phyloP scores from a whole-genome alignment of 192 early-diverging fungal species.

The Gonapodya sp. region DNA sequence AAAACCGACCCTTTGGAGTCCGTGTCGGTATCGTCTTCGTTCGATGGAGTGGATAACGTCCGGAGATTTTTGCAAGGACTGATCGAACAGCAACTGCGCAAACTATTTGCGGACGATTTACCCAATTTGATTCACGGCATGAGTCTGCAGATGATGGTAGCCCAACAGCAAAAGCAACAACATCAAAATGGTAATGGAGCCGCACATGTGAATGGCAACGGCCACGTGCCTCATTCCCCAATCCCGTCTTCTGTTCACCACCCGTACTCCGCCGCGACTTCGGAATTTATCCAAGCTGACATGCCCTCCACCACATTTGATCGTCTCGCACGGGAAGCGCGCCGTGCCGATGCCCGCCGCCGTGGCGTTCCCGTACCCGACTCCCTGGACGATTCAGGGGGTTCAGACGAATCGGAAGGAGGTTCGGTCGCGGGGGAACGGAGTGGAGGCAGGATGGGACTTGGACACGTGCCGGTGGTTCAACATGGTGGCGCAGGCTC shows the following conservation, averaged over 20 bases:
- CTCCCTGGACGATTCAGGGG: neutral
- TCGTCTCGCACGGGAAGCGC: neutral
- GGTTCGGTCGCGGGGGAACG: neutral
- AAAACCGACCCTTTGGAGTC: constrained; percentile 94
- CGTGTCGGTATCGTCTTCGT: constrained; percentile 91
- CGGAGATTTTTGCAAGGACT: constrained; percentile 76
- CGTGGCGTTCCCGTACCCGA: neutral
- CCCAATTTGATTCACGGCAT: constrained; percentile 89
- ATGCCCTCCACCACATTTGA: neutral
- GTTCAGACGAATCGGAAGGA: neutral
- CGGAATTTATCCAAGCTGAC: neutral
- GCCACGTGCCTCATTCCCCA: neutral
- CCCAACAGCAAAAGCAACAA: too few species aligned
- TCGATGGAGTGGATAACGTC: constrained; percentile 85
- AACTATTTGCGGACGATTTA: constrained; percentile 88
- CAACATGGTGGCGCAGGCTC: neutral
- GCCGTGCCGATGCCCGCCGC: neutral
- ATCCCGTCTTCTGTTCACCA: neutral
- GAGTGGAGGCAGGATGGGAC: too few species aligned
- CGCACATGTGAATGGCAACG: neutral
- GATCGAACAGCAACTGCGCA: constrained; percentile 81
- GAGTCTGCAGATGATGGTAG: constrained; percentile 1
- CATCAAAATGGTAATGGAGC: too few species aligned
- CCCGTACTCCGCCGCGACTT: neutral
- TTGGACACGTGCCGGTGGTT: too few species aligned